Conservation (phyloP, 78 protist species). For the Dictyostelium citrinum region DNA sequence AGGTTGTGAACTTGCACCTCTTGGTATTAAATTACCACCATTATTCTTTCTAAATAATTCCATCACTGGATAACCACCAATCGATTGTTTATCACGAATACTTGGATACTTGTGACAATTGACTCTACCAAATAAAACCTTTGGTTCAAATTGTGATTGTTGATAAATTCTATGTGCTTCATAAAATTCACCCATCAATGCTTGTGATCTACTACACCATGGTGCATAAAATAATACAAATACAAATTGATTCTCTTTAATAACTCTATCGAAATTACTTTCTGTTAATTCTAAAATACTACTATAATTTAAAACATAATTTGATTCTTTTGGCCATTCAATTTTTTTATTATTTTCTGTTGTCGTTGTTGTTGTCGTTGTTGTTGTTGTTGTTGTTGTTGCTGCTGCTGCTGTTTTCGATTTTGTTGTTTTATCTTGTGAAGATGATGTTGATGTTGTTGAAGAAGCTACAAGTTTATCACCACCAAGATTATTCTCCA, state of each 20-base stretch:
- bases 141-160: no score
- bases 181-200: not conserved
- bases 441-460: not conserved
- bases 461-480: not conserved
- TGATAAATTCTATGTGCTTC: slow-evolving; percentile 6
- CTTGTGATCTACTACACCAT: slow-evolving; percentile 60
- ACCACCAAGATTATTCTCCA: not conserved
- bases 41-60: slow-evolving; percentile 24
- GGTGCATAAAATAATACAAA: slow-evolving; percentile 63
- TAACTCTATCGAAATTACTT: slow-evolving; percentile 19
- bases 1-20: slow-evolving; percentile 19
- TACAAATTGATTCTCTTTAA: slow-evolving; percentile 42
- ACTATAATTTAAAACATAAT: not conserved
- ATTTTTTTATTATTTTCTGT: not conserved
- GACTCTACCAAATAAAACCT: slow-evolving; percentile 9
- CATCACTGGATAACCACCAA: slow-evolving; percentile 60
- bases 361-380: not conserved
- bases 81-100: slow-evolving; percentile 33
- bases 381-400: not conserved
- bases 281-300: slow-evolving; percentile 9
- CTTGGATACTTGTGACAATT: not conserved
- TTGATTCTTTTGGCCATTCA: slow-evolving; percentile 6
- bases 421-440: not conserved
- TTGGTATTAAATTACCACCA: slow-evolving; percentile 29
- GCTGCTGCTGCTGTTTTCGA: no score